These are phyloP conservation scores for Penicillium coffeae DNA, from an alignment of 495 filamentous ascomycete genomes.

Conservation along the genomic window DNA sequence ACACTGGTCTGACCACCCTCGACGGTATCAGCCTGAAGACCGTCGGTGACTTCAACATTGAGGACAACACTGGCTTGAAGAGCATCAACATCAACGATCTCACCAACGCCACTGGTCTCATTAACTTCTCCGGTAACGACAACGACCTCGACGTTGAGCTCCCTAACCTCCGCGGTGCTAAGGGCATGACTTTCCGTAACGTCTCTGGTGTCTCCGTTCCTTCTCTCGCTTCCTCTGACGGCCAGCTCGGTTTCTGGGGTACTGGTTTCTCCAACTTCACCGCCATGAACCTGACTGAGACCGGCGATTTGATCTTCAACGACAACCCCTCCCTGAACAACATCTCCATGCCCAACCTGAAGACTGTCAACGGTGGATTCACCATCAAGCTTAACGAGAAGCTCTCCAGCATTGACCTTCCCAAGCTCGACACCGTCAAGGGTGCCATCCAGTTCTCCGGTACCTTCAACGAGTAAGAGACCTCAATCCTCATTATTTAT, in stretches of 20 bases:
- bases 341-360: conserved; percentile 67
- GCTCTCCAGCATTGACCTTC: conserved; percentile 62
- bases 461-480: conserved; percentile 73
- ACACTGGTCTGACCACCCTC: conserved; percentile 74
- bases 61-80: conserved; percentile 73
- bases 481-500: not conserved
- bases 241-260: conserved; percentile 78
- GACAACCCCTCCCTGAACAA: conserved; percentile 73
- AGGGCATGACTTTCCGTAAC: conserved; percentile 86
- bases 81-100: conserved; percentile 67
- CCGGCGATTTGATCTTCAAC: conserved; percentile 75
- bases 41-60: conserved; percentile 63
- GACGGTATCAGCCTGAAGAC: conserved; percentile 71
- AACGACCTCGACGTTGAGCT: conserved; percentile 64
- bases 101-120: conserved; percentile 55
- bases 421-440: conserved; percentile 59
- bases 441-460: conserved; percentile 90
- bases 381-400: conserved; percentile 84
- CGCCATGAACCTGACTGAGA: conserved; percentile 75
- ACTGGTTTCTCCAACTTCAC: conserved; percentile 65
- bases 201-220: conserved; percentile 70
- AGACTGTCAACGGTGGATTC: conserved; percentile 69
- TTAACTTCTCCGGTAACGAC: conserved; percentile 58
- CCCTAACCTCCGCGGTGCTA: conserved; percentile 71
- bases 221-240: conserved; percentile 70